Conservation (phyloP, 2,329 filamentous ascomycete species). For the Sarocladiaceae sp. region DNA sequence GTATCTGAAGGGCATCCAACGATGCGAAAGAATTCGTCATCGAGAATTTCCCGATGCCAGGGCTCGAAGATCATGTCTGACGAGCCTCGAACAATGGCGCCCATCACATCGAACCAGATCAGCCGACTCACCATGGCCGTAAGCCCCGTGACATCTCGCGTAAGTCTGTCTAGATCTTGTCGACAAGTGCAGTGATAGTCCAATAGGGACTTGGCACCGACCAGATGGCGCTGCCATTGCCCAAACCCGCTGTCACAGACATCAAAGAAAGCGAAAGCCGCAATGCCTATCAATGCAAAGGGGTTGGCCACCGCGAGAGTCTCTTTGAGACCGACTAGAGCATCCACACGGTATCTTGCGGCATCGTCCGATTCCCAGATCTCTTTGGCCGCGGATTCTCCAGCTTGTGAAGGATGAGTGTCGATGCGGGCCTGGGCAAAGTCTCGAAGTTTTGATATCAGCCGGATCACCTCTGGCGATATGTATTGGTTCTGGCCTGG, state of each 20-base stretch:
- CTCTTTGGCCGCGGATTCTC: neutral
- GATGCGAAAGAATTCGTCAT: conserved; percentile 27
- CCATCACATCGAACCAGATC: conserved; percentile 36
- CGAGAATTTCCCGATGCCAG: conserved; percentile 33
- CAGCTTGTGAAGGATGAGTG: neutral
- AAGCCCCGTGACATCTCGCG: conserved; percentile 28
- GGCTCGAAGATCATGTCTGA: conserved; percentile 31
- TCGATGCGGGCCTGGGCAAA: conserved; percentile 1
- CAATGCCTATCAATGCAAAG: conserved; percentile 37
- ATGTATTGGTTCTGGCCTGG: neutral
- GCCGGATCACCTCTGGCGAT: neutral
- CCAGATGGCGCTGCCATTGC: conserved; percentile 32
- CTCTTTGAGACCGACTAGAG: conserved; percentile 31
- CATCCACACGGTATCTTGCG: conserved; percentile 23
- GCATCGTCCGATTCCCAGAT: neutral
- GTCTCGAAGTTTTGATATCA: neutral
- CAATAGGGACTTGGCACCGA: conserved; percentile 34
- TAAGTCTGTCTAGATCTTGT: conserved; percentile 28
- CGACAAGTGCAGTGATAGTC: conserved; percentile 33
- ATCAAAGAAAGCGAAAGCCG: conserved; percentile 39
- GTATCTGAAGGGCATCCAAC: conserved; percentile 34
- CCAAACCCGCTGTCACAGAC: conserved; percentile 37
- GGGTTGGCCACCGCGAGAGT: conserved; percentile 35
- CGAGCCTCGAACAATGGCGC: conserved; percentile 18
- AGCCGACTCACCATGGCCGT: conserved; percentile 33